Conservation (phyloP, 192 early-diverging fungal genomes). For the Cetraspora pellucida region DNA sequence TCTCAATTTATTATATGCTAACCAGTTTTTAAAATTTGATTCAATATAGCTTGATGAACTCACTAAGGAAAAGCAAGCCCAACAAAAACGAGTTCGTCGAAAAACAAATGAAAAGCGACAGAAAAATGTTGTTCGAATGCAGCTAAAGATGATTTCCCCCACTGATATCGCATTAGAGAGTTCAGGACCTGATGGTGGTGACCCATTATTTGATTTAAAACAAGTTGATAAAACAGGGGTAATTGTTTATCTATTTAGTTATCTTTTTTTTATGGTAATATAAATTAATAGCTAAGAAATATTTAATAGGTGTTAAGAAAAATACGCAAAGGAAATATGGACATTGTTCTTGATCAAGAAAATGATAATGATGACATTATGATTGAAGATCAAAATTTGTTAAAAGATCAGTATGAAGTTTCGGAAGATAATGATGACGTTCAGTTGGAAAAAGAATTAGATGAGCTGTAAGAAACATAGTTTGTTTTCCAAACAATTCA, state of each 20-base stretch:
- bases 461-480: slow-evolving; percentile 58
- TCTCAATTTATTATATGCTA: not conserved
- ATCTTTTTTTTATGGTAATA: not conserved
- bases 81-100: slow-evolving; percentile 58
- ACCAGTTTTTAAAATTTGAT: not conserved
- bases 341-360: slow-evolving; percentile 46
- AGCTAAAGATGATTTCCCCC: slow-evolving; percentile 78
- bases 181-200: slow-evolving; percentile 50
- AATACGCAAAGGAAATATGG: slow-evolving; percentile 60
- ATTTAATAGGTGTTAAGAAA: slow-evolving; percentile 41
- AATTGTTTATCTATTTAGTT: slow-evolving; percentile 8
- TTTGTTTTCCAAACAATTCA: slow-evolving; percentile 24
- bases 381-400: slow-evolving; percentile 35
- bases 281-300: not conserved
- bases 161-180: slow-evolving; percentile 77
- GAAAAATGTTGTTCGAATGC: slow-evolving; percentile 72
- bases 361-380: slow-evolving; percentile 52
- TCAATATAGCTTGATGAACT: slow-evolving; percentile 41
- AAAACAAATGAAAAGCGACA: slow-evolving; percentile 71
- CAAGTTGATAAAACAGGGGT: slow-evolving; percentile 54
- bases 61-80: slow-evolving; percentile 51
- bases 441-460: slow-evolving; percentile 65
- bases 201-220: slow-evolving; percentile 60
- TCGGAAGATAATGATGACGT: slow-evolving; percentile 46
- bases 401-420: slow-evolving; percentile 48